Conservation (phyloP, 345 rosid species). For the Acer yangbiense region DNA sequence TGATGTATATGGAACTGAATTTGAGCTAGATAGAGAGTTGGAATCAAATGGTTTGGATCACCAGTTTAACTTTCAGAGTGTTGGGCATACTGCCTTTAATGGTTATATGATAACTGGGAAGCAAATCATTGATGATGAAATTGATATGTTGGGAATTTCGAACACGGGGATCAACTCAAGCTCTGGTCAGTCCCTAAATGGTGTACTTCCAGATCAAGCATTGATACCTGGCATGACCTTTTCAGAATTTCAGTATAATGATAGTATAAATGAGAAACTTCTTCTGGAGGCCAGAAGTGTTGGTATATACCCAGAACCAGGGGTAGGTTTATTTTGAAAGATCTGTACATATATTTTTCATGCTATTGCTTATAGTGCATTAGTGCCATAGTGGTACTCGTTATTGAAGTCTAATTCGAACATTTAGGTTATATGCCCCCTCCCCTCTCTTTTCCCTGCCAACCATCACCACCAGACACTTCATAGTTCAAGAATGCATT, state of each 20-base stretch:
- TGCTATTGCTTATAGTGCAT: slow-evolving; percentile 11
- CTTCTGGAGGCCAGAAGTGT: slow-evolving; percentile 77
- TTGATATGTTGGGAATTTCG: slow-evolving; percentile 40
- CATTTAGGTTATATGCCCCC: not conserved
- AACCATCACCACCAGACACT: not conserved
- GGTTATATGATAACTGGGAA: slow-evolving; percentile 53
- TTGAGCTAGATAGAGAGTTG: slow-evolving; percentile 56
- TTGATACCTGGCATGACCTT: slow-evolving; percentile 35
- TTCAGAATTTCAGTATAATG: slow-evolving; percentile 58
- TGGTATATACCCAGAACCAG: slow-evolving; percentile 74
- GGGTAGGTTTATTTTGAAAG: slow-evolving; percentile 51
- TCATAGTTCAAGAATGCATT: not conserved
- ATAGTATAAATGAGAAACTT: slow-evolving; percentile 66
- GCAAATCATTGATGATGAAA: slow-evolving; percentile 45
- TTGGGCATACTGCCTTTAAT: slow-evolving; percentile 41
- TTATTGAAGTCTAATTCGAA: not conserved
- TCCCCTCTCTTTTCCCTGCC: not conserved
- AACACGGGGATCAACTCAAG: slow-evolving; percentile 42
- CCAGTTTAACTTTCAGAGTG: slow-evolving; percentile 38
- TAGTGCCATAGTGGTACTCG: not conserved
- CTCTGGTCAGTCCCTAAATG: slow-evolving; percentile 44
- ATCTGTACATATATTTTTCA: slow-evolving; percentile 4
- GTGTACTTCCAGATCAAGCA: slow-evolving; percentile 46
- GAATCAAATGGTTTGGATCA: slow-evolving; percentile 60
- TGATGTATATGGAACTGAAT: slow-evolving; percentile 58